Conservation (phyloP, 164 flowering plant species). For the Annona squamosa region DNA sequence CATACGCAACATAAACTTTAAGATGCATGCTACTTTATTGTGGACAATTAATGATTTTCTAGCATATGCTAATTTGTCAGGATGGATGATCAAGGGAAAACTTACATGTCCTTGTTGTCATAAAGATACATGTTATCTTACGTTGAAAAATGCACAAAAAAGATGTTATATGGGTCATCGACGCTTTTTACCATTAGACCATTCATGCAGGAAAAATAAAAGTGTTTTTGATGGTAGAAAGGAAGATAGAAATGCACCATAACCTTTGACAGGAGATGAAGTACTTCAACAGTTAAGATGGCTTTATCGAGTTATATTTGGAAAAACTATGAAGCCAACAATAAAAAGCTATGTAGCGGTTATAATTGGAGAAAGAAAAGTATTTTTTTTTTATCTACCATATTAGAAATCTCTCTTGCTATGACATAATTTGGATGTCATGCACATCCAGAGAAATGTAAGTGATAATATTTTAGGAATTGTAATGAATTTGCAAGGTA, state of each 20-base stretch:
- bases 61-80: not conserved
- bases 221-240: not conserved
- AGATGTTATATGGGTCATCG: not conserved
- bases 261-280: not conserved
- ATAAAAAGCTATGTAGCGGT: too few species aligned
- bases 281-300: not conserved
- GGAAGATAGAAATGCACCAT: too few species aligned
- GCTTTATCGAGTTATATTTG: not conserved
- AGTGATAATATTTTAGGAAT: too few species aligned
- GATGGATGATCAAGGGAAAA: not conserved
- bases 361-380: too few species aligned
- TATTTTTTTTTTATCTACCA: not conserved
- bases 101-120: not conserved
- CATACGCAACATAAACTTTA: not conserved
- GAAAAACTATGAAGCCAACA: not conserved
- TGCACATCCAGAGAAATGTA: too few species aligned
- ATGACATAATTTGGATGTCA: not conserved
- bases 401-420: not conserved
- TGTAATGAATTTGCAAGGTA: too few species aligned
- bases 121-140: not conserved
- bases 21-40: not conserved
- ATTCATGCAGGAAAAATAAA: too few species aligned
- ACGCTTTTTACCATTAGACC: not conserved
- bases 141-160: not conserved
- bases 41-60: not conserved